These are phyloP conservation scores for Citrullus mucosospermus DNA, from an alignment of 306 rosid genomes.

Conservation along the genomic window DNA sequence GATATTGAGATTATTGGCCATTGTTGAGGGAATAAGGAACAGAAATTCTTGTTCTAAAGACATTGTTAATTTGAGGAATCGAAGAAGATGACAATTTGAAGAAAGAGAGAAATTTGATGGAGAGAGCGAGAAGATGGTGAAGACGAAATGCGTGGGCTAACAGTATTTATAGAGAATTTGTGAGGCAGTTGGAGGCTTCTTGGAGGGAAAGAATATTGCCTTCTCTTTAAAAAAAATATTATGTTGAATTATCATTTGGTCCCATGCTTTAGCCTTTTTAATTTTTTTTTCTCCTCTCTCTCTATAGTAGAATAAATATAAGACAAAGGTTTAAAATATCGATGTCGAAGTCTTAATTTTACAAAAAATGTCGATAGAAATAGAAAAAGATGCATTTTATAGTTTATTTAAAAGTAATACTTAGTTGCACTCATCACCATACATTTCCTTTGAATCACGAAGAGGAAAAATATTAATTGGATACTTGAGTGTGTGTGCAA, in stretches of 20 bases:
- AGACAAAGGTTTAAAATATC: too few species aligned
- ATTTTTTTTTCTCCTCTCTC: too few species aligned
- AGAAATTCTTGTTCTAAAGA: constrained; percentile 27
- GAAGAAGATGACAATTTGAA: neutral
- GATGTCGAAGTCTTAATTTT: too few species aligned
- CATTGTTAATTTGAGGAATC: constrained; percentile 14
- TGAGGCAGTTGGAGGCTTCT: neutral
- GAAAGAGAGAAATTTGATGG: neutral
- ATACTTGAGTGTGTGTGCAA: too few species aligned
- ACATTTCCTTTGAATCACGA: too few species aligned
- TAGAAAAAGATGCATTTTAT: too few species aligned
- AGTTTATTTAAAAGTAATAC: too few species aligned
- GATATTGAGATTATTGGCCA: constrained; percentile 19
- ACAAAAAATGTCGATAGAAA: too few species aligned
- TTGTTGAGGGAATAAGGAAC: constrained; percentile 18
- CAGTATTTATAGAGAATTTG: constrained; percentile 3
- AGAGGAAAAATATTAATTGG: too few species aligned
- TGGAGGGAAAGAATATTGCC: neutral
- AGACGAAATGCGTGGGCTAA: neutral
- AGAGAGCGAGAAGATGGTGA: neutral
- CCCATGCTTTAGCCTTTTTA: neutral
- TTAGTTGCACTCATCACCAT: too few species aligned
- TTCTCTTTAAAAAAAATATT: neutral
- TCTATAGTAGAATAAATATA: too few species aligned
- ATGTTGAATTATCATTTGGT: neutral